Percentiles rank a stretch among this genome's conserved stretches.
phyloP scores from a whole-genome alignment of 2,329 filamentous ascomycete genomes.

The Sporothrix phasma region DNA sequence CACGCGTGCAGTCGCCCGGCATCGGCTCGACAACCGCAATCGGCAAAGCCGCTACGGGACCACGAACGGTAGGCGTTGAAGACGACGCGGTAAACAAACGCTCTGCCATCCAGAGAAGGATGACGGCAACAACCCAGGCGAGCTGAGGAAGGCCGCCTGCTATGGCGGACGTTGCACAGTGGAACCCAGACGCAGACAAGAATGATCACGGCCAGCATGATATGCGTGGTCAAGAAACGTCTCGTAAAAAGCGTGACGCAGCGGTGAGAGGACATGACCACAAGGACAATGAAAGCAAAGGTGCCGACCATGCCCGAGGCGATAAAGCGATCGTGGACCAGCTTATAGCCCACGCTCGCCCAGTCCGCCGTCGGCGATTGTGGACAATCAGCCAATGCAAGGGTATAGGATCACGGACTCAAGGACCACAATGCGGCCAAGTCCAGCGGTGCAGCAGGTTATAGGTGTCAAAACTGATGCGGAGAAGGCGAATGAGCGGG shows the following conservation, averaged over 20 bases:
- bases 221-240: conserved; percentile 85
- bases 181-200: conserved; percentile 69
- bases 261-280: conserved; percentile 63
- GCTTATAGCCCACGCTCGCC: conserved; percentile 42
- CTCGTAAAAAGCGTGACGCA: conserved; percentile 95
- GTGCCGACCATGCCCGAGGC: conserved; percentile 44
- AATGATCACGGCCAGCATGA: conserved; percentile 57
- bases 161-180: conserved; percentile 58
- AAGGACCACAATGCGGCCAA: conserved; percentile 61
- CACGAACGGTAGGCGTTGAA: conserved; percentile 59
- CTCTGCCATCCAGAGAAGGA: conserved; percentile 70
- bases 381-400: conserved; percentile 67
- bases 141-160: conserved; percentile 59
- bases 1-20: conserved; percentile 58
- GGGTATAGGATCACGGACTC: conserved; percentile 61
- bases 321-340: conserved; percentile 54
- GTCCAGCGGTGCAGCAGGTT: conserved; percentile 82
- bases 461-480: conserved; percentile 92
- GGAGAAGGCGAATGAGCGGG: conserved; percentile 69
- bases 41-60: conserved; percentile 48
- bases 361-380: conserved; percentile 54
- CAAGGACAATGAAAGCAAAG: conserved; percentile 52
- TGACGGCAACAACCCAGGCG: conserved; percentile 62
- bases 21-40: conserved; percentile 57
- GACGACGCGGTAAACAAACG: conserved; percentile 45